These are phyloP conservation scores for Globisporangium perplexum DNA, from an alignment of 352 stramenopile species.

Conservation along the genomic window DNA sequence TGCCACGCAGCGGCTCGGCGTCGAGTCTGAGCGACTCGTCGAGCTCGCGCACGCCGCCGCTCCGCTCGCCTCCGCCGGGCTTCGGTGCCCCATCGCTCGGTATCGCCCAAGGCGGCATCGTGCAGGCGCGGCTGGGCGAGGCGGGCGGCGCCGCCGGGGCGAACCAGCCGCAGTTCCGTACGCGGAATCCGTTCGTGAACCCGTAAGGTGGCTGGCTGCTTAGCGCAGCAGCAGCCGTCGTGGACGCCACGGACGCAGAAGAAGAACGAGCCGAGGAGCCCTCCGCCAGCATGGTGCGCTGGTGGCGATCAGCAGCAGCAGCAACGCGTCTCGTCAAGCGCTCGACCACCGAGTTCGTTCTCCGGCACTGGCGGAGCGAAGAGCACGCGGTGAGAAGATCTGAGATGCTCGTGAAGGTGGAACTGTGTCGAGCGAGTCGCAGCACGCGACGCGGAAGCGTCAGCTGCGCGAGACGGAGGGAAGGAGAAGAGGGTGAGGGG, in stretches of 20 bases:
- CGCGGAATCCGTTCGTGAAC: constrained; percentile 58
- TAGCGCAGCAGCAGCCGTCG: neutral
- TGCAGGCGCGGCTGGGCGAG: neutral
- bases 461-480: too few relatives aligned
- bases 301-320: neutral
- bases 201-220: constrained; percentile 23
- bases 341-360: neutral
- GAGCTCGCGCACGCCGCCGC: constrained; percentile 21
- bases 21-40: constrained; percentile 16
- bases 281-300: neutral
- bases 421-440: neutral
- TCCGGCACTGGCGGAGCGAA: neutral
- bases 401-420: neutral
- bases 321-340: neutral
- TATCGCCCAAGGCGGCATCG: neutral
- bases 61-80: constrained; percentile 19
- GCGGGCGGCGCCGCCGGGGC: constrained; percentile 5
- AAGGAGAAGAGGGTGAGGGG: too few relatives aligned
- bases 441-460: too few relatives aligned
- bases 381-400: neutral
- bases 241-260: neutral
- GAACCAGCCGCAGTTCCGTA: constrained; percentile 32
- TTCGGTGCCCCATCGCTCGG: constrained; percentile 9
- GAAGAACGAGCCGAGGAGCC: neutral
- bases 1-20: constrained; percentile 4